These are phyloP conservation scores for Fragaria iinumae DNA, from an alignment of 306 rosid genomes.

Conservation along the genomic window DNA sequence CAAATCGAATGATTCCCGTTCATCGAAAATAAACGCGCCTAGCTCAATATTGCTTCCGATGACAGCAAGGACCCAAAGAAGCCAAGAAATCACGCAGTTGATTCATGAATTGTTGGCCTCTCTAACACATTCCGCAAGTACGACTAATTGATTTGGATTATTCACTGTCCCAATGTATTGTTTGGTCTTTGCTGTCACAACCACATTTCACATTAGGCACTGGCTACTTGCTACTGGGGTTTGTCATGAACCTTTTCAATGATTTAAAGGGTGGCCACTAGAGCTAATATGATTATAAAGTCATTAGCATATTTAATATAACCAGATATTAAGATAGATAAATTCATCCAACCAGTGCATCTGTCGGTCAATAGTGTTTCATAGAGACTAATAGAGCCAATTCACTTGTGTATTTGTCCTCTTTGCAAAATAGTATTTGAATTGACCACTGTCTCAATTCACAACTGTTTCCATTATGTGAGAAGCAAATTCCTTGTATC, in stretches of 20 bases:
- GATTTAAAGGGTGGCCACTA: not conserved
- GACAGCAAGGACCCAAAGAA: not conserved
- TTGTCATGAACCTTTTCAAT: not conserved
- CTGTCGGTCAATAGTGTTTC: slow-evolving; percentile 28
- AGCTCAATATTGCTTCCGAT: not conserved
- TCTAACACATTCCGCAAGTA: slow-evolving; percentile 3
- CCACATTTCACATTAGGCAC: not conserved
- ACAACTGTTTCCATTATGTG: not conserved
- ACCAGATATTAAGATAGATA: not conserved
- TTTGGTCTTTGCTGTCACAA: slow-evolving; percentile 20
- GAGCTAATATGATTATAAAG: not conserved
- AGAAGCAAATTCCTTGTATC: not conserved
- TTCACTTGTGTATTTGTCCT: not conserved
- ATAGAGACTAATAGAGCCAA: not conserved
- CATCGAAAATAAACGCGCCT: no score
- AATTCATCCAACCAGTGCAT: not conserved
- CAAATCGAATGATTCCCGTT: no score
- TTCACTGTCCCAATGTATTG: not conserved
- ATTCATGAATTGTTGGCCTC: not conserved
- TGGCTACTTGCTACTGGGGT: no score
- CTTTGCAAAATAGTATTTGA: not conserved
- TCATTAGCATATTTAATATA: not conserved
- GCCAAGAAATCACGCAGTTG: not conserved
- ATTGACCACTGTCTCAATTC: not conserved
- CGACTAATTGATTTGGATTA: not conserved